phyloP scores from a whole-genome alignment of 2,329 filamentous ascomycete genomes.

The Drechslerella coelobrocha region DNA sequence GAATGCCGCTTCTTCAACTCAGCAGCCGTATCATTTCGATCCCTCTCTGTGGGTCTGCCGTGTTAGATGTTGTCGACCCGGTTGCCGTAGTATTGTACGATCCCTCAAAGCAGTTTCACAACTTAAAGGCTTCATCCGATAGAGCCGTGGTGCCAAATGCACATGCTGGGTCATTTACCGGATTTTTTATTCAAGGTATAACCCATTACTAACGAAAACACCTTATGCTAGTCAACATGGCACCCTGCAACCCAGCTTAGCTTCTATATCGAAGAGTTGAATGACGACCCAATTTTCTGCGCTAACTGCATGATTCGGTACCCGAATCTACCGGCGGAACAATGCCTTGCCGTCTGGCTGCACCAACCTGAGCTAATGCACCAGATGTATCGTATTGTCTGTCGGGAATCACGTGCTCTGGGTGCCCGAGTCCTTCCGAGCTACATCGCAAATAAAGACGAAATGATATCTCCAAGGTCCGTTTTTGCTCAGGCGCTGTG shows the following conservation, averaged over 20 bases:
- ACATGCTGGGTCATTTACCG: slow-evolving; percentile 1
- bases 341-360: slow-evolving; percentile 28
- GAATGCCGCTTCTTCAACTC: slow-evolving; percentile 6
- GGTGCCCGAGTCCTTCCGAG: slow-evolving; percentile 18
- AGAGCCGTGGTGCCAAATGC: too few species aligned
- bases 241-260: slow-evolving; percentile 33
- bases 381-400: slow-evolving; percentile 44
- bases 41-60: slow-evolving; percentile 27
- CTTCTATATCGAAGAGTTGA: slow-evolving; percentile 37
- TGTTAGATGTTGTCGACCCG: slow-evolving; percentile 39
- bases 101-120: not conserved
- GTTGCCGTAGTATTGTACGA: slow-evolving; percentile 23
- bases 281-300: slow-evolving; percentile 41
- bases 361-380: slow-evolving; percentile 4
- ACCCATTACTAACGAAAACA: slow-evolving; percentile 12
- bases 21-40: slow-evolving; percentile 20
- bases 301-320: slow-evolving; percentile 28
- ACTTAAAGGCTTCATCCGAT: too few species aligned
- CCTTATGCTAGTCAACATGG: slow-evolving; percentile 24
- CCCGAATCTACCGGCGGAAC: slow-evolving; percentile 36
- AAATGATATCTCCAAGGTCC: slow-evolving; percentile 40
- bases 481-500: slow-evolving; percentile 28
- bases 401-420: slow-evolving; percentile 33
- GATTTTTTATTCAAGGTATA: not conserved
- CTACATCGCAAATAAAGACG: slow-evolving; percentile 41